Conservation (phyloP, 2,329 filamentous ascomycete species). For the Ophiostoma triangulosporum region DNA sequence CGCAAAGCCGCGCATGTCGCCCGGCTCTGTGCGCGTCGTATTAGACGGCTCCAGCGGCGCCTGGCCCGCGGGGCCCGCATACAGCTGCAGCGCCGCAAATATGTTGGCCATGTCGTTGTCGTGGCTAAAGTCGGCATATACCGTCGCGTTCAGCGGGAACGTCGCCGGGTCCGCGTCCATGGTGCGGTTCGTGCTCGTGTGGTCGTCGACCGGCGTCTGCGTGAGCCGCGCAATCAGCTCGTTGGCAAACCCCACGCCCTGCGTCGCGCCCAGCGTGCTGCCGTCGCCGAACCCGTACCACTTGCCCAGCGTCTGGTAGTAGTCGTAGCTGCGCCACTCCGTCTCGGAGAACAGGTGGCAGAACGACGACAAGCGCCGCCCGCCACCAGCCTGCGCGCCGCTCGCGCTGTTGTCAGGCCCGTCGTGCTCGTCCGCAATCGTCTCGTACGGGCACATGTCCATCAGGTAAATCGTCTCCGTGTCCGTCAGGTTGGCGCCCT, state of each 20-base stretch:
- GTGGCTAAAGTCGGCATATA: constrained; percentile 87
- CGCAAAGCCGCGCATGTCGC: constrained; percentile 52
- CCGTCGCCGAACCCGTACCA: constrained; percentile 73
- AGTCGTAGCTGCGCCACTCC: constrained; percentile 72
- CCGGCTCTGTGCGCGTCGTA: constrained; percentile 33
- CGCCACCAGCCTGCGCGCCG: background rate
- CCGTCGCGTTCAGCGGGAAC: constrained; percentile 53
- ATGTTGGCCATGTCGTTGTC: constrained; percentile 77
- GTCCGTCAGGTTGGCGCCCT: constrained; percentile 49
- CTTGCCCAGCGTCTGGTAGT: constrained; percentile 66
- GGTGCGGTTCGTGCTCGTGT: constrained; percentile 65
- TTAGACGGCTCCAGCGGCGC: constrained; percentile 31
- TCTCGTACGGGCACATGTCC: constrained; percentile 80
- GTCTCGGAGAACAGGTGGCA: constrained; percentile 58
- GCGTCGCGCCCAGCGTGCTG: constrained; percentile 65
- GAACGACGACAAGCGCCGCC: constrained; percentile 45
- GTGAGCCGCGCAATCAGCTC: constrained; percentile 77
- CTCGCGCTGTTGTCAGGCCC: constrained; percentile 20
- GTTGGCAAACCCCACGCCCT: constrained; percentile 78
- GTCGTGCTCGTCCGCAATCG: constrained; percentile 46
- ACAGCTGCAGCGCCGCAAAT: constrained; percentile 65
- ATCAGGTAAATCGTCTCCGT: constrained; percentile 59
- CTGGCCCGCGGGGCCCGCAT: constrained; percentile 33
- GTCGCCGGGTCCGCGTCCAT: constrained; percentile 53
- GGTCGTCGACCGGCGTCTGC: constrained; percentile 50